These are phyloP conservation scores for Asterochloris erici DNA, from an alignment of 139 green algal genomes.

Conservation along the genomic window DNA sequence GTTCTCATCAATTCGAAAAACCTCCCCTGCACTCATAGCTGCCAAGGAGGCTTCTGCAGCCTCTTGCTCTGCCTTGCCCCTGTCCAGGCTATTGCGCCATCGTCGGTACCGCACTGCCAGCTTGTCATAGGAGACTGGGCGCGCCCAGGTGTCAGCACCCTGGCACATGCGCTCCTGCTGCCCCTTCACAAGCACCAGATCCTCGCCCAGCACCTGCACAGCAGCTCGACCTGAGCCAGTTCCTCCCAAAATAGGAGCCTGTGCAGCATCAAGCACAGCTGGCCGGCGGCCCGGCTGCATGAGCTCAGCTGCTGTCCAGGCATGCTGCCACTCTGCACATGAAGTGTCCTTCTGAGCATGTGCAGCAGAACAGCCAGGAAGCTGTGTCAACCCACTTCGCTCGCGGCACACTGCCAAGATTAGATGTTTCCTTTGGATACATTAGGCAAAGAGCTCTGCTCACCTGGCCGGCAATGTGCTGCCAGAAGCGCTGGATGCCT, in stretches of 20 bases:
- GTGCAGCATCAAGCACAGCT: too few relatives aligned
- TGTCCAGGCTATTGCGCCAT: conserved; percentile 76
- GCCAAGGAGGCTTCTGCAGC: background rate
- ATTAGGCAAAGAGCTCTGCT: background rate
- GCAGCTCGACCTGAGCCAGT: too few relatives aligned
- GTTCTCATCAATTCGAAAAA: conserved; percentile 25
- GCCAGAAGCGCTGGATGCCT: conserved; percentile 85
- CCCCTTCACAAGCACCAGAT: conserved; percentile 90
- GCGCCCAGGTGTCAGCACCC: conserved; percentile 85
- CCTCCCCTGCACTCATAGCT: conserved; percentile 34
- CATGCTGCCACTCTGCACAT: too few relatives aligned
- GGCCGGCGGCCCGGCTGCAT: too few relatives aligned
- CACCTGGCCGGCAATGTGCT: conserved; percentile 63
- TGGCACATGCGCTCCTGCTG: conserved; percentile 92
- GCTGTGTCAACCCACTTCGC: too few relatives aligned
- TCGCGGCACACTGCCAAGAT: background rate
- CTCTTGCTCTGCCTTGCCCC: conserved; percentile 31
- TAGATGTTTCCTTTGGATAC: too few relatives aligned
- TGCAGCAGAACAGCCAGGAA: too few relatives aligned
- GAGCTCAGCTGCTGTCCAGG: too few relatives aligned
- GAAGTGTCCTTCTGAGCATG: too few relatives aligned
- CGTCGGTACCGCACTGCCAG: conserved; percentile 91
- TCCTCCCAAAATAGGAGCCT: too few relatives aligned
- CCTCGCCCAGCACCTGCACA: conserved; percentile 92
- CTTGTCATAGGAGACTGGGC: conserved; percentile 97